Percentiles rank a stretch among this genome's conserved stretches.
Conservation (phyloP, 1,139 yeast genomes). For the Debaryomycetaceae sp. region DNA sequence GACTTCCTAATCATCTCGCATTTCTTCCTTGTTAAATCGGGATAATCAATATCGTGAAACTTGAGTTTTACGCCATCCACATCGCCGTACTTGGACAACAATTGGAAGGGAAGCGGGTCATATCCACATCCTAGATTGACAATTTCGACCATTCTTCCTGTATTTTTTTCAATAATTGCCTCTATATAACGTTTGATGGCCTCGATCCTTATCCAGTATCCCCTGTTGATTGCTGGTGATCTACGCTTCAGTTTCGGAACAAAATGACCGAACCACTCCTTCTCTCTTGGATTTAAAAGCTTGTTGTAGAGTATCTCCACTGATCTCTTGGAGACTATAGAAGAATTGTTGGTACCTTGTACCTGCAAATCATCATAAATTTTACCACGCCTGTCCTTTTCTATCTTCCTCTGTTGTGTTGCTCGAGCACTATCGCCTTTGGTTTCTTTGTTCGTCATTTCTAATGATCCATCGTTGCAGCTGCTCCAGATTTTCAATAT, state of each 20-base stretch:
- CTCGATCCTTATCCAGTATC: constrained; percentile 80
- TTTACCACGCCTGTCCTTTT: constrained; percentile 46
- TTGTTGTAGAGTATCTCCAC: constrained; percentile 64
- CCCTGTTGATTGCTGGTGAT: constrained; percentile 79
- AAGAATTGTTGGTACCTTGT: constrained; percentile 81
- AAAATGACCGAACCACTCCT: constrained; percentile 61
- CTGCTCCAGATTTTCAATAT: neutral
- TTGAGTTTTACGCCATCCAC: constrained; percentile 25
- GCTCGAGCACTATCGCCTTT: constrained; percentile 16
- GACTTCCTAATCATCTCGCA: constrained; percentile 47
- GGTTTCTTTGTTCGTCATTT: neutral
- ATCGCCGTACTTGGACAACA: constrained; percentile 29
- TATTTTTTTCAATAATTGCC: constrained; percentile 32
- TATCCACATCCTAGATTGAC: constrained; percentile 82
- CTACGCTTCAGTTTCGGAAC: constrained; percentile 67
- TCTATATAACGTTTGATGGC: constrained; percentile 55
- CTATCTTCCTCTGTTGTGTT: constrained; percentile 36
- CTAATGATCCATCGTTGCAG: neutral
- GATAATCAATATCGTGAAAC: constrained; percentile 74
- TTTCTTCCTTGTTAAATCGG: constrained; percentile 59
- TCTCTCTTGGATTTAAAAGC: constrained; percentile 34
- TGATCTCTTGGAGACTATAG: constrained; percentile 78
- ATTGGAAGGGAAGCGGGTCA: constrained; percentile 73
- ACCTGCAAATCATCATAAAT: constrained; percentile 60
- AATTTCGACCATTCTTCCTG: constrained; percentile 31